Evolutionary conservation across 176 grass and related monocot species (phyloP), one percentile per base, ranked within the genome.

Genomic region (Poa pratensis): DNA sequence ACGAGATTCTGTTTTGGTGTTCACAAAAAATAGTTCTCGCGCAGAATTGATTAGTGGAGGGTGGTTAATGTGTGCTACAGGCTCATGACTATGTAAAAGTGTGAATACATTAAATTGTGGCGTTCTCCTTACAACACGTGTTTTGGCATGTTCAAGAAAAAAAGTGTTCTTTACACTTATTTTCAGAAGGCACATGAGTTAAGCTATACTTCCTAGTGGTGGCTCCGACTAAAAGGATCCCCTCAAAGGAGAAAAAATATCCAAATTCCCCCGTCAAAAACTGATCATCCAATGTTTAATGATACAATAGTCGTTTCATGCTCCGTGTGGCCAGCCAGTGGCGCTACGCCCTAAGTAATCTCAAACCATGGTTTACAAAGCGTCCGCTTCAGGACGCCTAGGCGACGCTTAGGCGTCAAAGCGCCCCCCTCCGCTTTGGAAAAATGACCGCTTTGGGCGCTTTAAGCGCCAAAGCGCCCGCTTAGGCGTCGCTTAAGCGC

Each of bases 221-320:
- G 43, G 51, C 6, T 35, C 67, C 74, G 39, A 83, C 61, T 53
- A 53, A 53, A 82, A 45, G 13, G 19, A 82, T 83, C 48, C 19
- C 76, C 59, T 61, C 43, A 83, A 13, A 69, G 17, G 10, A 60
- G 24, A 6, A 53, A n/a, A 24, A 17, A 60, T 81, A 69, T 69
- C 73, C 5, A 34, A 65, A 65, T 65, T 34, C 28, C 27, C 60
- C 62, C 14, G 2, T 65, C 28, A 65, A 65, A 32, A 65, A 65
- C 24, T 34, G 62, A 65, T 65, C 62, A 34, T 65, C 60, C 62
- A 18, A 65, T 32, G 28, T 65, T 64, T 17, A 64, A 64, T 30
- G 61, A 64, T 61, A 64, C 26, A 30, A 16, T 30, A 30, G 61
- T 30, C 26, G 28, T 64, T 30, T 30, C 13, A 64, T 64, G 30